Evolutionary conservation across 495 filamentous ascomycete genomes (phyloP), one percentile per base, ranked within the genome.

Genomic region (Extremus antarcticus): DNA sequence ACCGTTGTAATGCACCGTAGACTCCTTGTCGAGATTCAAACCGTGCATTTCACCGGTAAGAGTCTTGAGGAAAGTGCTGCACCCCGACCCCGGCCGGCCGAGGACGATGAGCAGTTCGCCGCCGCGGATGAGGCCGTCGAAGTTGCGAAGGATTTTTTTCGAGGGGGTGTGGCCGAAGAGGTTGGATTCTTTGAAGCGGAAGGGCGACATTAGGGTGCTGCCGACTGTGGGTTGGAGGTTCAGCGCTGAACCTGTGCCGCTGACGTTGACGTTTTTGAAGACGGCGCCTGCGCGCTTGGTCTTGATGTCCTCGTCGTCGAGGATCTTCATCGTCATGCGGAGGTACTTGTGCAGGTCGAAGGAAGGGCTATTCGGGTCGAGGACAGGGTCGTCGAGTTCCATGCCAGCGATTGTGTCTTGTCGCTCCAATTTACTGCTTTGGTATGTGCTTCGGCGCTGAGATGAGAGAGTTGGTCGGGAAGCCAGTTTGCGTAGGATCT

Each of bases 21-120:
- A 68, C 13, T 50, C 55, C 23, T 60, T 46, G 22, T 67, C 67
- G 3, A 70, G 57, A 25, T 58, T 63, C 50, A 59, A 32, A 15
- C 56, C 56, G 25, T 59, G 56, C 45, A 59, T 40, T 35, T 59
- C 50, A 4, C 50, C 56, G 1, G 50, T 50, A 9, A 59, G 29
- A 29, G 56, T 49, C 57, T 88, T 87, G 32, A 90, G 66, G 51
- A 88, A 84, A 0, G 83, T 86, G 1, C 80, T 80, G 57, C 86
- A 90, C 4, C 85, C 86, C 40, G 78, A 77, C 0, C 86, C 86
- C 0, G 86, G 86, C 17, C 82, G 71, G 2, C 86, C 41, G 41
- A 65, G 56, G n/a, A 66, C 63, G 2, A 66, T 54, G 22, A 63
- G 47, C 58, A 66, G 51, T 46, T 66, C 63, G 13, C 63, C 63